Conservation (phyloP, 495 filamentous ascomycete species). For the Chaetomium fimeti region DNA sequence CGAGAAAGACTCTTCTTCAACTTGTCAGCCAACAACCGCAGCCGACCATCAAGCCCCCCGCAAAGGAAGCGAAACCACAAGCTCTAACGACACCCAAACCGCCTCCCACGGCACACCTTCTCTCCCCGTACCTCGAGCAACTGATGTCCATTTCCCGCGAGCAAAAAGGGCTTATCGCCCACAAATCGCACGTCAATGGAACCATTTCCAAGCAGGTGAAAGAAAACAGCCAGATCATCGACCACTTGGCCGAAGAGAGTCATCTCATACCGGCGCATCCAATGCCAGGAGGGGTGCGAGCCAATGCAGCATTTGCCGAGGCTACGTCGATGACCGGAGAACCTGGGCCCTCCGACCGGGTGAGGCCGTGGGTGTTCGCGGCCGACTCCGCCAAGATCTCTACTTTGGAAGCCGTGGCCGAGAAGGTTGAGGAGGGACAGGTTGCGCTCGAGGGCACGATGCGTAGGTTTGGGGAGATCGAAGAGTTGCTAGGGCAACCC, state of each 20-base stretch:
- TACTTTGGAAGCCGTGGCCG: constrained; percentile 47
- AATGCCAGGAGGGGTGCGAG: constrained; percentile 36
- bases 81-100: constrained; percentile 26
- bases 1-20: constrained; percentile 46
- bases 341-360: constrained; percentile 39
- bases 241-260: constrained; percentile 65
- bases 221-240: constrained; percentile 55
- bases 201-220: constrained; percentile 59
- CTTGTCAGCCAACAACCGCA: constrained; percentile 31
- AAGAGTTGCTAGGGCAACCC: constrained; percentile 37
- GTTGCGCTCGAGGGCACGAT: constrained; percentile 46
- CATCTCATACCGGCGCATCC: constrained; percentile 66
- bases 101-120: constrained; percentile 34
- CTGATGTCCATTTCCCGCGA: constrained; percentile 57
- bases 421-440: constrained; percentile 50
- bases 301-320: constrained; percentile 28
- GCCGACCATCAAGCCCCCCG: constrained; percentile 38
- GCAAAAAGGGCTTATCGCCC: constrained; percentile 61
- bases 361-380: constrained; percentile 52
- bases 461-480: constrained; percentile 40
- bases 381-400: constrained; percentile 50
- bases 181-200: constrained; percentile 61
- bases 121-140: constrained; percentile 55
- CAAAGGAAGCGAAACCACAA: constrained; percentile 25
- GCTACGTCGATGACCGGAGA: constrained; percentile 29